Conservation (phyloP, 2,329 filamentous ascomycete species). For the Metarhizium guizhouense region DNA sequence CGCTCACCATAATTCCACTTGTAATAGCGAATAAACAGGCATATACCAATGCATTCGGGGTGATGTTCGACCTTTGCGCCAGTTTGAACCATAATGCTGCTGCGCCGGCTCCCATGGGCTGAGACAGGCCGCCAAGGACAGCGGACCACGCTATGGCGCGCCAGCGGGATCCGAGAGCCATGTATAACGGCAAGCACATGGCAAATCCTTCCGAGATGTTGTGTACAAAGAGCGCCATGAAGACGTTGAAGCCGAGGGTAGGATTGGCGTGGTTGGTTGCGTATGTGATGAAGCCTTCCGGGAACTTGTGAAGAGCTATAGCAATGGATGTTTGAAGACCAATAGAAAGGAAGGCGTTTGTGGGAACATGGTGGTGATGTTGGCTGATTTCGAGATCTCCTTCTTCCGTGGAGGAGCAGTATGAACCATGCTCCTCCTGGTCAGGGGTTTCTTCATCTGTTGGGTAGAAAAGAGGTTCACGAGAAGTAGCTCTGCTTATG, state of each 20-base stretch:
- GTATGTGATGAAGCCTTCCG: constrained; percentile 82
- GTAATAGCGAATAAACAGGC: constrained; percentile 81
- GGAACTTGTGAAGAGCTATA: constrained; percentile 92
- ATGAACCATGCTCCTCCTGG: constrained; percentile 13
- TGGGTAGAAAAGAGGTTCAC: constrained; percentile 24
- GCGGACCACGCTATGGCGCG: constrained; percentile 81
- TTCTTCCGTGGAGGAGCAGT: constrained; percentile 20
- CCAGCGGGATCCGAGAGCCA: constrained; percentile 72
- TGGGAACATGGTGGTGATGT: constrained; percentile 91
- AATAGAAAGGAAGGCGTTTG: constrained; percentile 87
- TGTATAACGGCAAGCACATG: constrained; percentile 84
- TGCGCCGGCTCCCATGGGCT: constrained; percentile 76
- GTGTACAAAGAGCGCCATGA: constrained; percentile 93
- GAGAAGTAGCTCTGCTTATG: constrained; percentile 29
- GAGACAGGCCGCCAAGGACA: constrained; percentile 74
- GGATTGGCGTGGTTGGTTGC: constrained; percentile 96
- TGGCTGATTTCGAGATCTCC: constrained; percentile 40
- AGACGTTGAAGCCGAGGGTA: constrained; percentile 78
- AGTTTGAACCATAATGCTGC: constrained; percentile 82
- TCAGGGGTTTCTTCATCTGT: constrained; percentile 13
- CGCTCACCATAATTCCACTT: constrained; percentile 90
- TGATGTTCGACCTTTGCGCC: constrained; percentile 41
- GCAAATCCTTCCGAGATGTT: constrained; percentile 97
- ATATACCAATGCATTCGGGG: constrained; percentile 52
- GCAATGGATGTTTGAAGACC: constrained; percentile 94